phyloP scores from a whole-genome alignment of 495 filamentous ascomycete genomes.

The Trichoderma parareesei region DNA sequence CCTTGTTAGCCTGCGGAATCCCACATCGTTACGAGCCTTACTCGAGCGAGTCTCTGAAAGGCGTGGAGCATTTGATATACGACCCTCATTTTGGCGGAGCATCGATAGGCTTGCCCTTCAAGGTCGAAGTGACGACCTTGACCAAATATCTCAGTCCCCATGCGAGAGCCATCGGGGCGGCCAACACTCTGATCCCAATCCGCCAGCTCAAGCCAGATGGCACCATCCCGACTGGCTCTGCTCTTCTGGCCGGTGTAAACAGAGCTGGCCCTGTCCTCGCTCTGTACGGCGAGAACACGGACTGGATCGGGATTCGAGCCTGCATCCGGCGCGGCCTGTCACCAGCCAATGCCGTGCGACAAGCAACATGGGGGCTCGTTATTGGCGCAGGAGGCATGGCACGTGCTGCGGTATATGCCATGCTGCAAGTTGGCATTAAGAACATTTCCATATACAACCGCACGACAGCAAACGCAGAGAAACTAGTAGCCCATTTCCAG shows the following conservation, averaged over 20 bases:
- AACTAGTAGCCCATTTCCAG: conserved; percentile 60
- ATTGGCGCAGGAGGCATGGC: conserved; percentile 74
- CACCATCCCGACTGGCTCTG: conserved; percentile 48
- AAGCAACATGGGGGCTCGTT: conserved; percentile 54
- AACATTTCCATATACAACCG: conserved; percentile 67
- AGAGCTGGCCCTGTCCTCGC: conserved; percentile 55
- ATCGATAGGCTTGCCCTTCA: conserved; percentile 65
- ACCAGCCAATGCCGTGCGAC: conserved; percentile 62
- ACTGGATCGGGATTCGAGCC: conserved; percentile 61
- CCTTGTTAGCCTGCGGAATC: conserved; percentile 57
- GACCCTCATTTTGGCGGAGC: conserved; percentile 62
- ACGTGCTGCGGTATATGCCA: conserved; percentile 63
- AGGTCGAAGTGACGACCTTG: conserved; percentile 56
- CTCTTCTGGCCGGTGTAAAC: conserved; percentile 50
- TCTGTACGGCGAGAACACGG: conserved; percentile 71
- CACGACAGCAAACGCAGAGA: conserved; percentile 49
- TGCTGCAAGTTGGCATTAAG: conserved; percentile 65
- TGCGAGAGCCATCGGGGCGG: conserved; percentile 64
- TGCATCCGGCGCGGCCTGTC: conserved; percentile 64
- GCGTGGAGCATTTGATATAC: conserved; percentile 50
- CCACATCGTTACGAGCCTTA: conserved; percentile 55
- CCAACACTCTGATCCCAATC: conserved; percentile 67
- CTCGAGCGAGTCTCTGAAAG: conserved; percentile 50
- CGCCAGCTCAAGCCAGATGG: conserved; percentile 49
- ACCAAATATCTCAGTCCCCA: conserved; percentile 60